These are phyloP conservation scores for Vitis hybrid DNA, from an alignment of 177 flowering plant species.

Conservation along the genomic window DNA sequence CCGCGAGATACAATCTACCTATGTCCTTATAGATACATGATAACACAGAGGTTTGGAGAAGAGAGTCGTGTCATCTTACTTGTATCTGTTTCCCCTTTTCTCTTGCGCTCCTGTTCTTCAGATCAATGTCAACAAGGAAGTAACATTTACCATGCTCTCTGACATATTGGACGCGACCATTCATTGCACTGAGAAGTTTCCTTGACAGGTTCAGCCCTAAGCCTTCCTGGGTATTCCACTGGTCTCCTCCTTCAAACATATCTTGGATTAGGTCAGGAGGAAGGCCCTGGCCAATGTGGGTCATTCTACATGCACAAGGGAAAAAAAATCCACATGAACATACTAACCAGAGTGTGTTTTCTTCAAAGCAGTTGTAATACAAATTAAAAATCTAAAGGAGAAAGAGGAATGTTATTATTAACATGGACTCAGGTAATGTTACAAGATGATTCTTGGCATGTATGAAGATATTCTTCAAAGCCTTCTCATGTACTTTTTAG, in stretches of 20 bases:
- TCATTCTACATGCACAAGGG: constrained; percentile 41
- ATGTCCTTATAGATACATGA: no score
- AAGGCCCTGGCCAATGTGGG: constrained; percentile 65
- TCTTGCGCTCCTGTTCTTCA: constrained; percentile 25
- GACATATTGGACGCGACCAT: constrained; percentile 54
- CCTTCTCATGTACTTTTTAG: no score
- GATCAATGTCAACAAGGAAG: constrained; percentile 53
- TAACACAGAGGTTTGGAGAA: background rate
- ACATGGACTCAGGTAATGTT: no score
- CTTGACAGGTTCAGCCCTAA: constrained; percentile 47
- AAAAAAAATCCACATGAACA: background rate
- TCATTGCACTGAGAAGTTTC: constrained; percentile 56
- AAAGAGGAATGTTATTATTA: no score
- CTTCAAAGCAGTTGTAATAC: no score
- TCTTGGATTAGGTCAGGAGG: constrained; percentile 52
- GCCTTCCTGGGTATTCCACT: constrained; percentile 45
- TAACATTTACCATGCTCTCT: constrained; percentile 50
- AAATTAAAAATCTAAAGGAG: no score
- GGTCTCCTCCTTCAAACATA: constrained; percentile 48
- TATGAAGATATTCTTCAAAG: no score
- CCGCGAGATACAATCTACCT: background rate
- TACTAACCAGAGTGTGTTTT: no score
- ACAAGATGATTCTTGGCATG: no score
- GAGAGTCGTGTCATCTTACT: constrained; percentile 15
- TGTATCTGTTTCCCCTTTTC: constrained; percentile 12